phyloP scores from a whole-genome alignment of 129 eudicot species.

The Saussurea involucrata region DNA sequence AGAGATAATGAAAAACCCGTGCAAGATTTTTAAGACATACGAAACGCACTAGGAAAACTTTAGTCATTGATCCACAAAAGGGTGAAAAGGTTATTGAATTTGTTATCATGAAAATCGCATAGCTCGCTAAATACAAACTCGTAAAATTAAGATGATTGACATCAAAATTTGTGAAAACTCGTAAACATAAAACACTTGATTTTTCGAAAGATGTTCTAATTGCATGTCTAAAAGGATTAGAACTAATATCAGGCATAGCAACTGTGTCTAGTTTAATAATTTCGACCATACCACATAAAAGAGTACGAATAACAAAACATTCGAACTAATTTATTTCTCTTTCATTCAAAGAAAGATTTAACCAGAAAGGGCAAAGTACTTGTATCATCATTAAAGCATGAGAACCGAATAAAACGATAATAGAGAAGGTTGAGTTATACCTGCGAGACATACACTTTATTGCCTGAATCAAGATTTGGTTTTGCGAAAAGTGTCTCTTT shows the following conservation, averaged over 20 bases:
- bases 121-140: neutral
- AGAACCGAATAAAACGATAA: neutral
- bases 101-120: neutral
- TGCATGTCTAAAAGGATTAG: neutral
- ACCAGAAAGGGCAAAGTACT: neutral
- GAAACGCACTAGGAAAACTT: too few relatives aligned
- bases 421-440: constrained; percentile 24
- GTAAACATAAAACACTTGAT: neutral
- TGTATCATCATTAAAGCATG: too few relatives aligned
- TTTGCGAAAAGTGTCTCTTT: constrained; percentile 50
- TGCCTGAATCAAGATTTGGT: constrained; percentile 28
- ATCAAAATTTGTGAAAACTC: neutral
- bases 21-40: neutral
- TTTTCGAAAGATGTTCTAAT: neutral
- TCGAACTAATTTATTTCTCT: too few relatives aligned
- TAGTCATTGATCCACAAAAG: neutral
- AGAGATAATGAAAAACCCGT: neutral
- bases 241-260: neutral
- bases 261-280: neutral
- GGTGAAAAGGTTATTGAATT: neutral
- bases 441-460: constrained; percentile 37
- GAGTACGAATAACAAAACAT: neutral
- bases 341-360: too few relatives aligned
- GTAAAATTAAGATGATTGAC: neutral
- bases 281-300: neutral